Base-by-base conservation (phyloP, 2,329 filamentous ascomycete genomes). In the Nigrospora sphaerica region DNA sequence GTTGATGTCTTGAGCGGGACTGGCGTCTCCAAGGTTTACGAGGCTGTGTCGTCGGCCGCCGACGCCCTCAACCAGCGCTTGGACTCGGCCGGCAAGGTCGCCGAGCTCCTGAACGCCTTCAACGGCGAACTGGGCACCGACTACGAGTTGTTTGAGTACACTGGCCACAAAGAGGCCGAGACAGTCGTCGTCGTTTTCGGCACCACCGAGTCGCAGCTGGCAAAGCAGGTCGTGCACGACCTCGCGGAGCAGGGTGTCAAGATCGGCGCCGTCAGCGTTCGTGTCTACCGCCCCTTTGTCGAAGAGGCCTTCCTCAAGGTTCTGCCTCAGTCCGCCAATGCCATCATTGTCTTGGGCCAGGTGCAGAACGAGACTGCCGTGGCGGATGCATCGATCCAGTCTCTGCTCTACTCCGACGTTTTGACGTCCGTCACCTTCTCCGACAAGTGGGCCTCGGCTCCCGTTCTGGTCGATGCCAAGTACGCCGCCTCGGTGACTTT, bases 51-150 rank as follows among this genome's bases (percentile, higher is more conserved):
- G 38, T 74, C 80, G 60, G 75, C 76, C 39, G 71, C 80, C 19
- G 74, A 77, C 17, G 73, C 74, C 41, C 66, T 83, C 18, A 81
- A 82, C 59, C 83, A 81, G 67, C 87, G 85, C 60, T 80, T 85
- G 10, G 85, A 88, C 62, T 73, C 74, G 42, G 85, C 88, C 49
- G 85, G 81, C 45, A 88, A 86, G 67, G 72, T 86, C 3, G 66
- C 83, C 33, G 81, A 81, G 51, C 71, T 92, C 9, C 73, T 95
- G 42, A 75, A 81, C 50, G 78, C 83, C 14, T 84, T 95, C 68
- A 98, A 97, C 67, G 81, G 82, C 52, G 90, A 97, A 71, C 82
- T 98, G 19, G 93, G 92, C 48, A 97, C 93, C 39, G 83, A 92
- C 54, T 98, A 98, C 65, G 80, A 85, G 59, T 81, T 89, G 7